Base-by-base conservation (phyloP, 1,284 basidiomycete genomes). In the Anthracocystis panici-leucophaei region DNA sequence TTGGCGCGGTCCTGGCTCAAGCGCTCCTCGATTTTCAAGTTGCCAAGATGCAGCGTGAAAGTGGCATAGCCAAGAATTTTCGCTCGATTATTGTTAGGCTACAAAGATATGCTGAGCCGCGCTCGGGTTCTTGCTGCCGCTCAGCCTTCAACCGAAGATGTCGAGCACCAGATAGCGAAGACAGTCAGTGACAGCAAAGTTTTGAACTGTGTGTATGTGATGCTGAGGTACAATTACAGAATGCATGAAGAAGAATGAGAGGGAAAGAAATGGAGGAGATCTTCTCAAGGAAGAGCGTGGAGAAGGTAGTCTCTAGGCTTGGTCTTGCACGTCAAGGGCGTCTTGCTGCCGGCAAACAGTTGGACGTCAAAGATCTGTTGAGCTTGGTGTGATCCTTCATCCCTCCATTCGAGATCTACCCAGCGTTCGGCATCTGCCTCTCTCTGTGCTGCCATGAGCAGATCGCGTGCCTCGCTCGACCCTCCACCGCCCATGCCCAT, bases 391-490 rank as follows among this genome's bases (percentile, higher is more conserved):
- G 73, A 67, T 31, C 66, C 50, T 35, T 77, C 69, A 29, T 80
- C 70, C 41, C 68, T 62, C 82, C 82, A 83, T 41, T 79, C 81
- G n/a, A 84, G 50, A 9, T 81, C 78, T 14, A 84, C 58, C 83
- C 83, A 84, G n/a, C 77, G 67, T 60, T 84, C 83, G 9, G 77
- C 80, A 21, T 84, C 83, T 2, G 82, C 82, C 44, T 81, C 79
- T 45, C 82, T 69, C 52, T 80, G 73, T 8, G 75, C 74, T 7
- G 69, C 75, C 79, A 82, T 81, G 31, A 82, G 72, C 20, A 51
- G 52, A 51, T 81, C 74, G 25, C 72, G 53, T 4, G 71, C 61
- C 44, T 78, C 79, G 27, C 72, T 71, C 50, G 66, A 53, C 2
- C 65, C 56, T 11, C 60, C 57, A 41, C 59, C 62, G 18, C 66